These are phyloP conservation scores for Epichloe bromicola DNA, from an alignment of 2,329 filamentous ascomycete genomes.

Conservation along the genomic window DNA sequence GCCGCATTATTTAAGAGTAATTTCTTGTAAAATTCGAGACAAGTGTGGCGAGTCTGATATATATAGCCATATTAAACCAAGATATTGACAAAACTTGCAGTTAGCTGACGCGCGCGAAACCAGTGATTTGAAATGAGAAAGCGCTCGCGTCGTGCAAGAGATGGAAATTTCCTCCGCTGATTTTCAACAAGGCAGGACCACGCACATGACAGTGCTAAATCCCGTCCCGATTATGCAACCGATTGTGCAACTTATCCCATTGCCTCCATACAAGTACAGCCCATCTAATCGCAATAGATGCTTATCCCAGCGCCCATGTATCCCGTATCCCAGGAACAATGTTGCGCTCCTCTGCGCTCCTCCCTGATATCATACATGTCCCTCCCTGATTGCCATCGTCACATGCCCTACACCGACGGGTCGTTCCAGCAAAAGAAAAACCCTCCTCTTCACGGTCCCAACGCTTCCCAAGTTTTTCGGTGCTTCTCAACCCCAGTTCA, in stretches of 20 bases:
- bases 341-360: not conserved
- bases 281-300: not conserved
- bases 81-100: too few relatives aligned
- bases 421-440: not conserved
- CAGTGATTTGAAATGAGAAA: not conserved
- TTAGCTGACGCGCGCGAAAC: too few relatives aligned
- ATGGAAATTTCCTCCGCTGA: not conserved
- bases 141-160: not conserved
- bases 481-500: not conserved
- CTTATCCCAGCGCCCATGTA: not conserved
- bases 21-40: not conserved
- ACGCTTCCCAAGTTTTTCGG: not conserved
- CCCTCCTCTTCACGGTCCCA: too few relatives aligned
- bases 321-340: not conserved
- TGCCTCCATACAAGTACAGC: constrained; percentile 1
- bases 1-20: not conserved
- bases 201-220: not conserved
- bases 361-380: constrained; percentile 5
- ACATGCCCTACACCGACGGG: too few relatives aligned
- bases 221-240: not conserved
- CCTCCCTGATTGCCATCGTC: not conserved
- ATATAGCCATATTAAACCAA: too few relatives aligned
- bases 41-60: too few relatives aligned
- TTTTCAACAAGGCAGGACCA: not conserved
- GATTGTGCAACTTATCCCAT: not conserved